Base-by-base conservation (phyloP, 192 early-diverging fungal genomes). In the Entomortierella lignicola region DNA sequence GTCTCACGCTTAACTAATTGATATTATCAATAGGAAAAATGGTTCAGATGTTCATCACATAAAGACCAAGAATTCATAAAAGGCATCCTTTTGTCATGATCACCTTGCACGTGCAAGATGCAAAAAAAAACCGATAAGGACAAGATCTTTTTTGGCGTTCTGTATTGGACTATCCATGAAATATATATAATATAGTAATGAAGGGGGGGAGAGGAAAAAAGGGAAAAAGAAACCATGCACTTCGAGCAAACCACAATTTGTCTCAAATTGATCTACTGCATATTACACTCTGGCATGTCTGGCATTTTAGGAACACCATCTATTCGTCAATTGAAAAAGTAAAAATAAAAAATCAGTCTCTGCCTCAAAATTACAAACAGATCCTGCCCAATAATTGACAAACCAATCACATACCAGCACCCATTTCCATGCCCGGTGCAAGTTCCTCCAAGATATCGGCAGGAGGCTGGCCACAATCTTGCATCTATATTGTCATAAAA, bases 381-480 rank as follows among this genome's bases (percentile, higher is more conserved):
- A 51, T 17, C 7, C 27, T 20, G 32, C 2, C 21, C 8, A 54
- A 54, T 29, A 10, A 5, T 8, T 17, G 26, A 54, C 6, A 18
- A 8, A 57, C 20, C 34, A 23, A 34, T 30, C 29, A 51, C 72
- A 43, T 63, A 73, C 71, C 71, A 53, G 62, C 25, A 66, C 94
- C 95, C 51, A 97, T 69, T 53, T 96, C 91, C 86, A 96, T 86
- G 39, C 94, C 98, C 13, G 98, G 98, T 20, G 95, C 94, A 69
- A 99, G 79, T 30, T 95, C 92, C 66, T 94, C 90, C 64, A 99
- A 75, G 23, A 99, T 86, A 60, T 92, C 95, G 44, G 92, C 87
- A 7, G 98, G 98, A 23, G 98, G 98, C 71, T 98, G 95, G 34
- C 98, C 98, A 51, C 88, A 91, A 42, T 96, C 95, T 90, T 99